A percentile compares a stretch with the other conserved stretches of the same genome.
phyloP scores from a whole-genome alignment of 2,329 filamentous ascomycete genomes.

The Didymella segeticola region DNA sequence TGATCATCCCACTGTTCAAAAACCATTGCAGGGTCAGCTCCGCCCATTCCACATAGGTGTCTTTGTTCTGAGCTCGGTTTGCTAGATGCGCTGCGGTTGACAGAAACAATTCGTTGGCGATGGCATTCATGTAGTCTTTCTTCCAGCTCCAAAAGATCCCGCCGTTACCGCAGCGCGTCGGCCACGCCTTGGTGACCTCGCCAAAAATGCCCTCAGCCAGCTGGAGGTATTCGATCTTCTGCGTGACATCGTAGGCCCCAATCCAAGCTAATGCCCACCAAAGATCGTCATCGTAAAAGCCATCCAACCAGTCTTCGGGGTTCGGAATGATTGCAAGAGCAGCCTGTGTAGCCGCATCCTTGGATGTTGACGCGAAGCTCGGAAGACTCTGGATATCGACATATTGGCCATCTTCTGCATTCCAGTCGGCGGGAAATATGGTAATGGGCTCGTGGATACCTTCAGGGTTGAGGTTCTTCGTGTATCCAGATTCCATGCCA shows the following conservation, averaged over 20 bases:
- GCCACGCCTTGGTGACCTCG: conserved; percentile 50
- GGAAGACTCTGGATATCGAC: conserved; percentile 20
- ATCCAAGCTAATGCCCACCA: conserved; percentile 62
- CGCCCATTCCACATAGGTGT: conserved; percentile 56
- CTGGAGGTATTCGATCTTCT: conserved; percentile 53
- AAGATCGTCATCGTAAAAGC: conserved; percentile 61
- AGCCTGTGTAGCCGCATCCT: conserved; percentile 8
- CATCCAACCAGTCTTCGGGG: conserved; percentile 48
- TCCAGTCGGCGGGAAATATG: conserved; percentile 32
- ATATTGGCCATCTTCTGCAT: conserved; percentile 9
- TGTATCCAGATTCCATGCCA: conserved; percentile 25
- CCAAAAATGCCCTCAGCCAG: conserved; percentile 59
- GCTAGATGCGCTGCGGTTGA: conserved; percentile 63
- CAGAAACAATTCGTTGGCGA: conserved; percentile 65
- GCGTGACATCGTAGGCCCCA: conserved; percentile 61
- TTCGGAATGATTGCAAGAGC: conserved; percentile 21
- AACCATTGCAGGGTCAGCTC: conserved; percentile 61
- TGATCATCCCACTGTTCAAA: conserved; percentile 55
- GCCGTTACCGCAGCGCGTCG: conserved; percentile 53
- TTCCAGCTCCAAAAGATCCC: conserved; percentile 59
- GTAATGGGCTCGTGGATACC: conserved; percentile 26
- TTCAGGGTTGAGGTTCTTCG: conserved; percentile 25
- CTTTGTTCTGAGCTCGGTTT: conserved; percentile 52
- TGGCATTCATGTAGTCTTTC: conserved; percentile 58
- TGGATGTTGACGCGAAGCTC: conserved; percentile 8